Base-by-base conservation (phyloP, 2,329 filamentous ascomycete genomes). In the Penicillium sp. region DNA sequence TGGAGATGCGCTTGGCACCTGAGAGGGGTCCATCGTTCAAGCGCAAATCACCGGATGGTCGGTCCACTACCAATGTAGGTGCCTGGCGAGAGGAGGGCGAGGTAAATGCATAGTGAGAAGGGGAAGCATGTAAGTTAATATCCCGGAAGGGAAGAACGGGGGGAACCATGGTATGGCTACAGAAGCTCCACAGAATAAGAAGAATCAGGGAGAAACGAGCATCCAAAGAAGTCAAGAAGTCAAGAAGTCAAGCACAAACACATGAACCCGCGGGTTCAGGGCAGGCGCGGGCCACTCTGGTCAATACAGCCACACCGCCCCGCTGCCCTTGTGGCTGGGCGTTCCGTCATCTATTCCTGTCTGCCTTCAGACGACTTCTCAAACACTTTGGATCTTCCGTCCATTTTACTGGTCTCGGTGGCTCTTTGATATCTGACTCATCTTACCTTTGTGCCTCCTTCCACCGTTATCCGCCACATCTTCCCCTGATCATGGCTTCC, bases 51-150 rank as follows among this genome's bases (percentile, higher is more conserved):
- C 94, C 94, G 13, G 92, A 94, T 9, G 94, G 94, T 50, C 94
- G 86, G 69, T 97, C 94, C 61, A 99, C 84, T 13, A 96, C 86
- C 48, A 99, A 82, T 9, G 91, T 90, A 13, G 90, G 91, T 27
- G 92, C 88, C 75, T 92, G 86, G 57, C 92, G 92, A 3, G 92
- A 93, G 0, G 94, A 97, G 27, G 94, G 94, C 27, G 94, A 99
- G 38, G 90, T 92, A 76, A 99, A 99, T 66, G 92, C 90, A 81
- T 99, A 99, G 71, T 94, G 88, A 67, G 93, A 90, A 66, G 90
- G 82, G 48, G 93, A 92, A 62, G 92, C 89, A 75, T 96, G 92
- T 73, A 99, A 86, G 75, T 97, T 99, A 80, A 97, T 95, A 80
- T 99, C 94, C 71, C 93, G 86, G 77, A 92, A 99, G 21, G 93